A percentile compares a stretch with the other conserved stretches of the same genome.
phyloP scores from a whole-genome alignment of 805 yeast species.

The Metschnikowia vanudenii region DNA sequence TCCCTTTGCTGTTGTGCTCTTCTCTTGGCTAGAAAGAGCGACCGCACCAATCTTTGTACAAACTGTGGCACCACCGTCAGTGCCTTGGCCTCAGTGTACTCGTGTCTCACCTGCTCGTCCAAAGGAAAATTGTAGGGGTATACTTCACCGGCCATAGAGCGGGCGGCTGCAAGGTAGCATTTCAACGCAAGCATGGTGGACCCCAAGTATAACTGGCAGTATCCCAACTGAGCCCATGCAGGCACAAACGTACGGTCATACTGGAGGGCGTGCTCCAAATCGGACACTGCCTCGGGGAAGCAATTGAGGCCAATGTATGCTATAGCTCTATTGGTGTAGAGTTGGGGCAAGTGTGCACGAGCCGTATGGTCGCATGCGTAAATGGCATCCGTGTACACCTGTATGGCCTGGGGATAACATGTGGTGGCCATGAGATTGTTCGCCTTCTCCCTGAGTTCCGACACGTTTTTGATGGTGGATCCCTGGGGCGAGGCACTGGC shows the following conservation, averaged over 20 bases:
- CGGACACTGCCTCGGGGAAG: slow-evolving; percentile 38
- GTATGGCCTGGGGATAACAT: slow-evolving; percentile 40
- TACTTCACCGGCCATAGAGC: slow-evolving; percentile 30
- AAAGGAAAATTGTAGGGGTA: slow-evolving; percentile 25
- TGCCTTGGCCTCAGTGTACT: slow-evolving; percentile 25
- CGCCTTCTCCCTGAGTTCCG: slow-evolving; percentile 37
- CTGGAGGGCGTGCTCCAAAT: slow-evolving; percentile 32
- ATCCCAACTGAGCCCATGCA: slow-evolving; percentile 45
- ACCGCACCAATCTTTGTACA: slow-evolving; percentile 33
- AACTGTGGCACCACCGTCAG: slow-evolving; percentile 37
- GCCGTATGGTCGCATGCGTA: slow-evolving; percentile 21
- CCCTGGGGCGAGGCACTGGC: neutral
- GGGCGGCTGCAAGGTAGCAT: slow-evolving; percentile 34
- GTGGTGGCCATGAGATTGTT: slow-evolving; percentile 38
- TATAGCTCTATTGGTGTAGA: slow-evolving; percentile 39
- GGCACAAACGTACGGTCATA: slow-evolving; percentile 36
- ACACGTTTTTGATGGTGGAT: neutral
- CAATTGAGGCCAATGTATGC: slow-evolving; percentile 43
- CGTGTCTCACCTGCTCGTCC: slow-evolving; percentile 14
- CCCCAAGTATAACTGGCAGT: slow-evolving; percentile 43
- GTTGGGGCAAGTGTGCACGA: slow-evolving; percentile 26
- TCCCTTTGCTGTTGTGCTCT: slow-evolving; percentile 39
- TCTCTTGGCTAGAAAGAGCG: slow-evolving; percentile 35
- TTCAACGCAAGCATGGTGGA: slow-evolving; percentile 31
- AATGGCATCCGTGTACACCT: slow-evolving; percentile 38